These are phyloP conservation scores for Arabidopsis lyrata DNA, from an alignment of 441 rosid genomes.

Conservation along the genomic window DNA sequence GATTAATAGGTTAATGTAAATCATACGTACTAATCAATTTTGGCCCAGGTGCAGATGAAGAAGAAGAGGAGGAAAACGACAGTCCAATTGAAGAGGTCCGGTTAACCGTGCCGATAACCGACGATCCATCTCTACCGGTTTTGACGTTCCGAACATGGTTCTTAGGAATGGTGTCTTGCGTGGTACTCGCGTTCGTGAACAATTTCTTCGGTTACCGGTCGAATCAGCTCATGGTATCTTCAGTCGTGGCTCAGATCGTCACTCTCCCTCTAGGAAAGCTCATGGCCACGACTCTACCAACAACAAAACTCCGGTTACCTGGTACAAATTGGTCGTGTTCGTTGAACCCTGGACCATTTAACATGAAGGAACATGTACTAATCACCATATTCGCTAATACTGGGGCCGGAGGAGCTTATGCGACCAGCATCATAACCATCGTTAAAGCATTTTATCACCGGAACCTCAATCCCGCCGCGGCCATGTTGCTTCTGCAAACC, in stretches of 20 bases:
- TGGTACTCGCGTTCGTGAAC: constrained; percentile 62
- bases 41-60: constrained; percentile 26
- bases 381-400: constrained; percentile 75
- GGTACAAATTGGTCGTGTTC: constrained; percentile 61
- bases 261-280: constrained; percentile 73
- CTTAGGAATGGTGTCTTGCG: constrained; percentile 64
- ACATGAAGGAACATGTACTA: constrained; percentile 70
- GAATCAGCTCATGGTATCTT: constrained; percentile 54
- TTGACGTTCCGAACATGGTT: constrained; percentile 82
- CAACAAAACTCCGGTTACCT: constrained; percentile 44
- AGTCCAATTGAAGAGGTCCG: constrained; percentile 85
- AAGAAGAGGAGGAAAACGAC: constrained; percentile 55
- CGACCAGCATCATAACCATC: constrained; percentile 57
- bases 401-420: constrained; percentile 68
- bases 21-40: no score
- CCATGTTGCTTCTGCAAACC: constrained; percentile 74
- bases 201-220: constrained; percentile 72
- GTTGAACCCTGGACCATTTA: constrained; percentile 80
- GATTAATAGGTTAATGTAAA: neutral
- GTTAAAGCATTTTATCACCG: constrained; percentile 71
- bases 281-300: constrained; percentile 73
- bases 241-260: constrained; percentile 73
- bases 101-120: constrained; percentile 78
- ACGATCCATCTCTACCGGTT: constrained; percentile 62
- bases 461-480: constrained; percentile 52